Evolutionary conservation across 768 basidiomycete species (phyloP), one percentile per base, ranked within the genome.

Genomic region (Cystobasidium ongulense): DNA sequence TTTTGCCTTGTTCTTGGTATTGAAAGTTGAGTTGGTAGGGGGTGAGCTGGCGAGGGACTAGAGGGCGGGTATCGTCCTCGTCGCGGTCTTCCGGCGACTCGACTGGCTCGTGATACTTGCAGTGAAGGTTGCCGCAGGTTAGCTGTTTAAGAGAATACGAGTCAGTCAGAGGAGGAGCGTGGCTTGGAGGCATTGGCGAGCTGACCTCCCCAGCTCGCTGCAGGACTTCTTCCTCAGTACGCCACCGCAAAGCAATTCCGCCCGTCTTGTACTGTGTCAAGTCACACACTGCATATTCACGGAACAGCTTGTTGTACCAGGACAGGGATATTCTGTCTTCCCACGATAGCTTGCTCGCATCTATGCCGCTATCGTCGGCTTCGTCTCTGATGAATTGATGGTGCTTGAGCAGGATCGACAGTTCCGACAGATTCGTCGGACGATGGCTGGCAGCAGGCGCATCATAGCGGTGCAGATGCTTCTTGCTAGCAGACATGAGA

Each of bases 21-120:
- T 78, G 80, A 71, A 83, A 83, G 0, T 81, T 81, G 18, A 83
- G 74, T 74, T 83, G 82, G 62, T 81, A 83, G 23, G 80, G 77
- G 29, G 74, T 68, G 41, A 82, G 66, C 1, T 72, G 54, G 21
- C n/a, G 13, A 21, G 80, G 80, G 75, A 79, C 74, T 5, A 75
- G 52, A 31, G 74, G 74, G 11, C 50, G 77, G 2, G 67, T 73
- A 38, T 74, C 33, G 41, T 66, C 62, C 57, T 73, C 54, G 67
- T 70, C 54, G 52, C 74, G 36, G 53, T 73, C 52, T 36, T 54
- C 41, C 43, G 65, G 39, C 57, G 74, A 63, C 31, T 38, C 41
- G 52, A 33, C 29, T 0, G 77, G 78, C 3, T 73, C 33, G 67
- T 82, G 81, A 62, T 79, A 79, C 62, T 79, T 78, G 73, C 82